Evolutionary conservation across 2,329 filamentous ascomycete genomes (phyloP).

Genomic region (Akanthomyces dipterigenus): DNA sequence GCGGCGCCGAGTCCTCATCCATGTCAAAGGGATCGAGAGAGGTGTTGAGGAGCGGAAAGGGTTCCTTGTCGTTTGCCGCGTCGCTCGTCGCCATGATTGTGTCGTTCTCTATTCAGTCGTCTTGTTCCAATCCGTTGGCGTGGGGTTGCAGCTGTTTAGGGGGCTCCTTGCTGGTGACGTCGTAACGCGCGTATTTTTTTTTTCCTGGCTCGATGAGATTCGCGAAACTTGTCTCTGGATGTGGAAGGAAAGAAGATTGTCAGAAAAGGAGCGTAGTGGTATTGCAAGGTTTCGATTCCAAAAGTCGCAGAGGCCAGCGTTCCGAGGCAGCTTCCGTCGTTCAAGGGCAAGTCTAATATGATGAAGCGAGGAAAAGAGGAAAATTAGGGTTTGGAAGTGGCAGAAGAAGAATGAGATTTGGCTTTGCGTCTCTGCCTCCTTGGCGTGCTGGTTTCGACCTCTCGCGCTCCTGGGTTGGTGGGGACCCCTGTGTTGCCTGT

Average conservation of each 20-base stretch:
- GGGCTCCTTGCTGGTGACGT: not conserved
- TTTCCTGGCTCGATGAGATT: not conserved
- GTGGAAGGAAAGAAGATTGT: no score
- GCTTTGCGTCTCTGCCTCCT: not conserved
- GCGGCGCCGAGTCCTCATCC: slow-evolving; percentile 28
- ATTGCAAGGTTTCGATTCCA: no score
- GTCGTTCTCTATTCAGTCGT: no score
- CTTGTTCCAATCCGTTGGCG: no score
- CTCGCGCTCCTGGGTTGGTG: not conserved
- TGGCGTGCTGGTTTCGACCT: no score
- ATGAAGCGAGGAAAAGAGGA: no score
- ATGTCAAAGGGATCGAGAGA: slow-evolving; percentile 40
- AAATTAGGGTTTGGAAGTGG: not conserved
- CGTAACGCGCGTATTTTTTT: not conserved
- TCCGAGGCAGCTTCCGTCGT: no score
- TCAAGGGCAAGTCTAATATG: no score
- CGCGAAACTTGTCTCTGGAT: no score
- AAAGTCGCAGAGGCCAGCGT: no score
- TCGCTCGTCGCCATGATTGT: slow-evolving; percentile 4
- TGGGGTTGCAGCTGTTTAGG: no score
- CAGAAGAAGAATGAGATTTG: not conserved
- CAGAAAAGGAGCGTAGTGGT: no score
- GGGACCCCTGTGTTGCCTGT: not conserved
- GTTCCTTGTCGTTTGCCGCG: slow-evolving; percentile 29
- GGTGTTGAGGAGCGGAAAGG: slow-evolving; percentile 49